Base-by-base conservation (phyloP, 306 rosid species). In the Glycine tomentella region DNA sequence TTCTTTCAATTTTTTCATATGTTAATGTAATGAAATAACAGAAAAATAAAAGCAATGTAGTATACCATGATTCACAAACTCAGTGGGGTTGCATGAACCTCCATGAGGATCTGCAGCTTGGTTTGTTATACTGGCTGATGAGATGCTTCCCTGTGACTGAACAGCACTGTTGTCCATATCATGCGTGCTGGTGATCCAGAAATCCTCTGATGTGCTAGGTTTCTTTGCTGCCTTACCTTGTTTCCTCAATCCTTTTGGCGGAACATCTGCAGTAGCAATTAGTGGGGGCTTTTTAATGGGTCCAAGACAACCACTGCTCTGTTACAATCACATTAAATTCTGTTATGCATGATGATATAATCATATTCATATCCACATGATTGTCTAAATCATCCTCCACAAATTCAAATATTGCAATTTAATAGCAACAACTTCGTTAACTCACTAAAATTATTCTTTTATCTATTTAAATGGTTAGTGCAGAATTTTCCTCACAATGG, bases 271-370 rank as follows among this genome's bases (percentile, higher is more conserved):
- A 8, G 77, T 71, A 63, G 82, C 48, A 65, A 38, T 63, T 68
- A 79, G 10, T 82, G 82, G 72, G 20, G 91, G 83, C 65, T 88
- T 93, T 62, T 81, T 86, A 86, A 79, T 79, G 90, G 92, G 84
- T 71, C 91, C 92, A 89, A 95, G 87, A 90, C 99, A 95, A 88
- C 96, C 98, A 90, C 99, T 95, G 99, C 94, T 89, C 99, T 95
- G 98, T 95, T 90, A 78, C 97, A 95, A 95, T 76, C 86, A 90
- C 84, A 80, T 79, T 84, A 73, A 58, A 71, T 89, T 91, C 97
- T 84, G 91, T 91, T 88, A 95, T 78, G n/a, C 69, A 90, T 83
- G 86, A 79, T 76, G 76, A 76, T 75, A 85, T 72, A 80, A 74
- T 71, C 63, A 57, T 12, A 62, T 64, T 65, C 6, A 25, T 17